These are phyloP conservation scores for Solanum hybrid DNA, from an alignment of 305 asterid genomes.

Conservation along the genomic window DNA sequence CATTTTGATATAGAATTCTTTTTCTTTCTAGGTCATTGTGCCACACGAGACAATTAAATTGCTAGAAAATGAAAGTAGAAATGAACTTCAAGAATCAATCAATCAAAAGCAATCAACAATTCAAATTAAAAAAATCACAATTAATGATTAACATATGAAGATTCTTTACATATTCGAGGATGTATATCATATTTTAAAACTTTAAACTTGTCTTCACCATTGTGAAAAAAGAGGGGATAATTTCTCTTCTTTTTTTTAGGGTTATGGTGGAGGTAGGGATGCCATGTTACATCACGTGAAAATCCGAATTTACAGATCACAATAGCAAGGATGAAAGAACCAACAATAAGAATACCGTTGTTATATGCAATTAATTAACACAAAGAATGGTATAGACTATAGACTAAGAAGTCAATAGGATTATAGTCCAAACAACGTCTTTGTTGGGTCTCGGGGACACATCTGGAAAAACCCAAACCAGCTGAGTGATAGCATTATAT, in stretches of 20 bases:
- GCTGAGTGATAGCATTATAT: background rate
- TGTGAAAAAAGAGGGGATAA: background rate
- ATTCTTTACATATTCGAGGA: background rate
- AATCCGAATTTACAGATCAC: background rate
- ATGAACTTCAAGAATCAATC: background rate
- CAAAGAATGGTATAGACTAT: background rate
- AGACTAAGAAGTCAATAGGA: background rate
- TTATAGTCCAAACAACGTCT: background rate
- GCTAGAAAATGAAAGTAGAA: background rate
- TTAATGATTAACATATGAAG: background rate
- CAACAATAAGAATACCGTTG: background rate
- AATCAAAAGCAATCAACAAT: background rate
- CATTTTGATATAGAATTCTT: background rate
- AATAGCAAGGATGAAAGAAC: background rate
- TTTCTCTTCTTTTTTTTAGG: background rate
- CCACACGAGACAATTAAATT: background rate
- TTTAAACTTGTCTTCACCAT: background rate
- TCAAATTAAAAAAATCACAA: background rate
- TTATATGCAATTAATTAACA: background rate
- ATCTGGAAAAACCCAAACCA: background rate
- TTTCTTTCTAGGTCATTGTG: background rate
- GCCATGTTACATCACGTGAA: background rate
- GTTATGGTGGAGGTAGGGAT: background rate
- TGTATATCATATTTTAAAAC: background rate
- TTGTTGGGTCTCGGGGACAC: slow-evolving; percentile 6